Evolutionary conservation across 2,329 filamentous ascomycete species (phyloP), one percentile per base, ranked within the genome.

Genomic region (Cladosporium sp.): DNA sequence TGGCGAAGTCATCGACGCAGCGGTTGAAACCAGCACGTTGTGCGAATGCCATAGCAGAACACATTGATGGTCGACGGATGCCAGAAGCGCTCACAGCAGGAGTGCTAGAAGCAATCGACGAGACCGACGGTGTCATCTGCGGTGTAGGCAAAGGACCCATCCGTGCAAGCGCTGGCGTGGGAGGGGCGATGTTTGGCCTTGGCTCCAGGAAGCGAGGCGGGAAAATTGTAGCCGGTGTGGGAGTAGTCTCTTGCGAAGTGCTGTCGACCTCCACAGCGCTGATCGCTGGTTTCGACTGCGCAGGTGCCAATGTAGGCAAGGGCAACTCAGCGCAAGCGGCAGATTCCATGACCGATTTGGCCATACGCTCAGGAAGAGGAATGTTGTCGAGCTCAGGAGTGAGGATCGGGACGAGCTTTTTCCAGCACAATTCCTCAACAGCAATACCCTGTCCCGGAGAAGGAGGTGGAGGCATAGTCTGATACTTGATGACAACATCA

Each of bases 401-500:
- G 60, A 86, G 74, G 35, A 74, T 69, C 2, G 81, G 82, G 34
- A 86, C 77, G 57, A 85, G 73, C 20, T 71, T 65, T 64, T 74
- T 77, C 77, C 77, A 80, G 20, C 62, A 65, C 4, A 62, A 60
- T 7, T 58, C 58, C 15, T 53, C 58, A 13, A 58, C 51, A 3
- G 49, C 32, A 17, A 62, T 55, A 35, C 58, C 54, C 47, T 61
- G 58, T 19, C 63, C 66, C 68, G 71, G 64, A 37, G 69, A 64
- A 36, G 68, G 62, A 8, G 69, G 60, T 59, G 68, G 60, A 19
- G 91, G 89, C 13, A 89, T 92, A 6, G 55, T 57, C 37, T 57
- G 55, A 68, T 91, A 89, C 74, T 89, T 90, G 64, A 96, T 78
- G 54, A 97, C 90, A 62, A 97, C 88, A 62, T 96, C 90, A 44